phyloP scores from a whole-genome alignment of 495 filamentous ascomycete genomes.

The Neurospora sp. region DNA sequence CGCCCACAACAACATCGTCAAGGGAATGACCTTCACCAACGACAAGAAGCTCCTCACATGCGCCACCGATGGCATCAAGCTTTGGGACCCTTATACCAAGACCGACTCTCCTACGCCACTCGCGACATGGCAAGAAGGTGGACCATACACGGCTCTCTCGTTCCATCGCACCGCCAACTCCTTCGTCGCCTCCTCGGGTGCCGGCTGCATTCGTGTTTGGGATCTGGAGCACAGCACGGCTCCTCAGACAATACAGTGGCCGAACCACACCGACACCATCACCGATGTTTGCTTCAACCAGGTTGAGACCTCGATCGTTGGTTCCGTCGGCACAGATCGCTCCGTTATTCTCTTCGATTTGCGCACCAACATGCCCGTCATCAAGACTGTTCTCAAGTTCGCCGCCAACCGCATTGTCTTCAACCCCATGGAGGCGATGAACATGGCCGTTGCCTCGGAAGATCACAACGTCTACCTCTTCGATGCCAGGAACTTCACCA shows the following conservation, averaged over 20 bases:
- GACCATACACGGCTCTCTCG: constrained; percentile 74
- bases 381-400: constrained; percentile 67
- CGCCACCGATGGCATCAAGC: constrained; percentile 76
- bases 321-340: constrained; percentile 71
- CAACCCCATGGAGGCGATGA: constrained; percentile 68
- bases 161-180: constrained; percentile 62
- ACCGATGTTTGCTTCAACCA: constrained; percentile 85
- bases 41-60: constrained; percentile 83
- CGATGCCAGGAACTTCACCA: constrained; percentile 40
- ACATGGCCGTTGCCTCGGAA: constrained; percentile 28
- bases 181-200: constrained; percentile 68
- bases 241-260: constrained; percentile 75
- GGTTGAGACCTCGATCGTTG: constrained; percentile 82
- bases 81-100: constrained; percentile 82
- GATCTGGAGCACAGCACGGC: constrained; percentile 58
- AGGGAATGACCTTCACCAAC: constrained; percentile 78
- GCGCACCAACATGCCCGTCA: constrained; percentile 64
- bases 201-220: constrained; percentile 81
- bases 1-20: constrained; percentile 76
- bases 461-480: constrained; percentile 42
- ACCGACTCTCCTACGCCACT: constrained; percentile 50
- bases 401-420: constrained; percentile 79
- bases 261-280: constrained; percentile 83
- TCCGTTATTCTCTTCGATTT: constrained; percentile 77
- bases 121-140: constrained; percentile 71